These are phyloP conservation scores for Blastobotrys malaysiensis DNA, from an alignment of 1,139 yeast species.

Conservation along the genomic window DNA sequence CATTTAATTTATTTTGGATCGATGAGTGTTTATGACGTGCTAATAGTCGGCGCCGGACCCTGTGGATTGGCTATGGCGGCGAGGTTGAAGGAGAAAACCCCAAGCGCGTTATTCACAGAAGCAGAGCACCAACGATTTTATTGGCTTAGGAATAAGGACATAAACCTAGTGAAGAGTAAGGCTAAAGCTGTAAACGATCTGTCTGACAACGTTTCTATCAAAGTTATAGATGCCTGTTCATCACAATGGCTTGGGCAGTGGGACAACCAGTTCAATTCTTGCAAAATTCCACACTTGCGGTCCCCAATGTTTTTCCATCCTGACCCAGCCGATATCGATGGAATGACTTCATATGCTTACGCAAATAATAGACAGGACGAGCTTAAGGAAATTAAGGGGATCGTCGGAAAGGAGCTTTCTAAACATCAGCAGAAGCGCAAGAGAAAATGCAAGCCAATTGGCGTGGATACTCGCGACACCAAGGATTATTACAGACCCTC, in stretches of 20 bases:
- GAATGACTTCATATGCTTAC: slow-evolving; percentile 41
- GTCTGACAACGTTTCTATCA: slow-evolving; percentile 7
- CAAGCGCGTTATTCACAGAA: slow-evolving; percentile 18
- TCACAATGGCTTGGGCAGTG: slow-evolving; percentile 39
- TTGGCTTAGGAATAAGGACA: slow-evolving; percentile 16
- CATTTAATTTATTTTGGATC: too few species aligned
- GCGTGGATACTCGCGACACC: slow-evolving; percentile 43
- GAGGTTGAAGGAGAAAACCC: slow-evolving; percentile 15
- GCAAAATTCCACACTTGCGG: slow-evolving; percentile 43
- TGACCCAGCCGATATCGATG: slow-evolving; percentile 45
- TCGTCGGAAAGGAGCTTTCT: slow-evolving; percentile 44
- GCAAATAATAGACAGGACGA: slow-evolving; percentile 35
- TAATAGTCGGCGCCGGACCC: slow-evolving; percentile 19
- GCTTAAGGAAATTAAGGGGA: slow-evolving; percentile 42
- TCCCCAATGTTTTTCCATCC: slow-evolving; percentile 50
- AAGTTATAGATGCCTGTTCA: slow-evolving; percentile 14
- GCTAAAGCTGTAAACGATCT: slow-evolving; percentile 6
- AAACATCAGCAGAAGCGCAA: slow-evolving; percentile 43
- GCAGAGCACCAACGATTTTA: slow-evolving; percentile 20
- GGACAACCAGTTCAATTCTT: slow-evolving; percentile 42
- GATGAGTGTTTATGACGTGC: slow-evolving; percentile 12
- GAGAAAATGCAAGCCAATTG: slow-evolving; percentile 14
- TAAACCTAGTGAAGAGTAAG: slow-evolving; percentile 9
- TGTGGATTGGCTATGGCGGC: slow-evolving; percentile 19
- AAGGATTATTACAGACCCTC: slow-evolving; percentile 46